Evolutionary conservation across 768 basidiomycete genomes (phyloP).

Genomic region (Termitomyces heimii): DNA sequence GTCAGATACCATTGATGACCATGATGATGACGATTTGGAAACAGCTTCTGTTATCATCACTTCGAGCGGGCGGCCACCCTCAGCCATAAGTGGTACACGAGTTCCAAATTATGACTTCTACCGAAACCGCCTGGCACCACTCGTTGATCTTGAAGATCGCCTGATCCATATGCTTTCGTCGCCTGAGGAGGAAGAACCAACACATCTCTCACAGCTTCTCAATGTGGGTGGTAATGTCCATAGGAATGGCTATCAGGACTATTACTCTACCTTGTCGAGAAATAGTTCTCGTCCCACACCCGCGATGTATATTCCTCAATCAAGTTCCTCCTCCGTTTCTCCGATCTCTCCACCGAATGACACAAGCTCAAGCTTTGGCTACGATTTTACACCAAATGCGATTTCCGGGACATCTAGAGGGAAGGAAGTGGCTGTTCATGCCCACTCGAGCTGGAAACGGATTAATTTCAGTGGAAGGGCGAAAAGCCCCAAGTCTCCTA

Average conservation of each 20-base stretch:
- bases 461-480: slow-evolving; percentile 54
- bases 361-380: slow-evolving; percentile 16
- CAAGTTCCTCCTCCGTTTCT: slow-evolving; percentile 22
- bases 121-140: slow-evolving; percentile 56
- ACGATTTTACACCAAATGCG: slow-evolving; percentile 16
- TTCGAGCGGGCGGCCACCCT: slow-evolving; percentile 42
- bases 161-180: slow-evolving; percentile 64
- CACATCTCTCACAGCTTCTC: slow-evolving; percentile 39
- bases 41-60: slow-evolving; percentile 47
- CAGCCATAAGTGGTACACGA: slow-evolving; percentile 42
- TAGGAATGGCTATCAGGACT: slow-evolving; percentile 12
- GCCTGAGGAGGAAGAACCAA: slow-evolving; percentile 67
- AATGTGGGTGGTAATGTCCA: slow-evolving; percentile 18
- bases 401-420: slow-evolving; percentile 30
- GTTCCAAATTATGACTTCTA: slow-evolving; percentile 60
- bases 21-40: slow-evolving; percentile 52
- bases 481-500: slow-evolving; percentile 64
- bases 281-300: slow-evolving; percentile 37
- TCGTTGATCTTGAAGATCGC: slow-evolving; percentile 62
- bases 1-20: slow-evolving; percentile 50
- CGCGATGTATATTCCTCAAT: slow-evolving; percentile 41
- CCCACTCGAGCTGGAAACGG: slow-evolving; percentile 66
- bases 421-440: slow-evolving; percentile 56
- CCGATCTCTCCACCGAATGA: slow-evolving; percentile 23
- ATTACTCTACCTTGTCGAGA: not conserved